Conservation (phyloP, 2,329 filamentous ascomycete species). For the Talaromyces albobiverticillius region DNA sequence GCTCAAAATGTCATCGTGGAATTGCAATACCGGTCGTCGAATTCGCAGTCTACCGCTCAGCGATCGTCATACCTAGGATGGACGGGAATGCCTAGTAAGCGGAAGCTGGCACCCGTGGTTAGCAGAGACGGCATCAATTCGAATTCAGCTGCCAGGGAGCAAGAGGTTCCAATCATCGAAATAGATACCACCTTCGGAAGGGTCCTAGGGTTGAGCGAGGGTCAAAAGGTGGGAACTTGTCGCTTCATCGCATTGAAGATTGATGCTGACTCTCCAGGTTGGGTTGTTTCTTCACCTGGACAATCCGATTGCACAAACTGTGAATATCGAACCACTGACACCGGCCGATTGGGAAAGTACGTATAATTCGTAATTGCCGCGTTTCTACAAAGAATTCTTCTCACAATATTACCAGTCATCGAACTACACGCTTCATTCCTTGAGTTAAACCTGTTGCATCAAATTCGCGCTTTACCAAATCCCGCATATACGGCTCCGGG, state of each 20-base stretch:
- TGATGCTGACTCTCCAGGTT: conserved; percentile 42
- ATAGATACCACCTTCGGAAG: conserved; percentile 81
- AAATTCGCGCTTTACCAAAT: conserved; percentile 91
- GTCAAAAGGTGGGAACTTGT: conserved; percentile 63
- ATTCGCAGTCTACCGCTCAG: conserved; percentile 47
- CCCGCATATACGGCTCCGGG: conserved; percentile 59
- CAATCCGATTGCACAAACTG: conserved; percentile 84
- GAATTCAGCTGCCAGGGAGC: conserved; percentile 61
- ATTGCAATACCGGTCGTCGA: conserved; percentile 67
- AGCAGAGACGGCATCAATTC: conserved; percentile 68
- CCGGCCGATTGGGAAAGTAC: conserved; percentile 91
- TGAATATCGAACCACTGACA: conserved; percentile 94
- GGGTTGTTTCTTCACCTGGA: conserved; percentile 75
- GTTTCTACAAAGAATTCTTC: not conserved
- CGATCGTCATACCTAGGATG: conserved; percentile 85
- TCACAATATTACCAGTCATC: conserved; percentile 58
- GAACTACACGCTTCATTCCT: conserved; percentile 95
- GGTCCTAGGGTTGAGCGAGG: conserved; percentile 73
- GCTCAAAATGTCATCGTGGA: conserved; percentile 97
- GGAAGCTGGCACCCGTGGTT: conserved; percentile 70
- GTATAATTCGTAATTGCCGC: conserved; percentile 21
- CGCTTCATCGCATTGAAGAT: not conserved
- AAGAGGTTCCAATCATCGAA: conserved; percentile 76
- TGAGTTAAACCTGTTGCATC: conserved; percentile 86
- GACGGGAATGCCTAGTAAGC: conserved; percentile 97